Evolutionary conservation across 2,329 filamentous ascomycete genomes (phyloP).

Genomic region (Aureobasidium sp.): DNA sequence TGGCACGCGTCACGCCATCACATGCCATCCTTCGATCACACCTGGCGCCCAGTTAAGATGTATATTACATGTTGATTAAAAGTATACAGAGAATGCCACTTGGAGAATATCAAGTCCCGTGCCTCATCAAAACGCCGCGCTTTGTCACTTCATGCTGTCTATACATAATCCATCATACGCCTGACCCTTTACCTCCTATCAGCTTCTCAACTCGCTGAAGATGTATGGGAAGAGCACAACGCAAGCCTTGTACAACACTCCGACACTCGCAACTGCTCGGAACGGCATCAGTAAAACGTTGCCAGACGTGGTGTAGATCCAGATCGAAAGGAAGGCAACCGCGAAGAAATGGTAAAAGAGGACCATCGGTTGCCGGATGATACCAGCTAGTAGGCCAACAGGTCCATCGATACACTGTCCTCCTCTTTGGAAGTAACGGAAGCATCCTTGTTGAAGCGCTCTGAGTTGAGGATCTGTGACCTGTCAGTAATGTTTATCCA

Average conservation of each 20-base stretch:
- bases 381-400: slow-evolving; percentile 70
- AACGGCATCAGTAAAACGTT: slow-evolving; percentile 35
- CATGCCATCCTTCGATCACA: background rate
- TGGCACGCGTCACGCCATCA: background rate
- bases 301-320: slow-evolving; percentile 52
- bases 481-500: background rate
- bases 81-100: background rate
- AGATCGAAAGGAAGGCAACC: slow-evolving; percentile 83
- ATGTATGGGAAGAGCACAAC: slow-evolving; percentile 47
- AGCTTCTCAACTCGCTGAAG: slow-evolving; percentile 30
- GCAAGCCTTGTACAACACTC: slow-evolving; percentile 46
- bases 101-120: background rate
- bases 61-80: background rate
- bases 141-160: slow-evolving; percentile 4
- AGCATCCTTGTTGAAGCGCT: slow-evolving; percentile 82
- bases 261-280: slow-evolving; percentile 34
- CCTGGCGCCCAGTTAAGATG: too few species aligned
- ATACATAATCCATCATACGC: background rate
- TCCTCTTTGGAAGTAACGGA: slow-evolving; percentile 77
- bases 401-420: slow-evolving; percentile 70
- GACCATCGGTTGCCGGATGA: slow-evolving; percentile 68
- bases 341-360: slow-evolving; percentile 92
- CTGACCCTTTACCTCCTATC: background rate
- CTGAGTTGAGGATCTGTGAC: slow-evolving; percentile 58
- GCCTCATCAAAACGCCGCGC: slow-evolving; percentile 8